phyloP scores from a whole-genome alignment of 352 stramenopile species.

The Globisporangium ultimum region DNA sequence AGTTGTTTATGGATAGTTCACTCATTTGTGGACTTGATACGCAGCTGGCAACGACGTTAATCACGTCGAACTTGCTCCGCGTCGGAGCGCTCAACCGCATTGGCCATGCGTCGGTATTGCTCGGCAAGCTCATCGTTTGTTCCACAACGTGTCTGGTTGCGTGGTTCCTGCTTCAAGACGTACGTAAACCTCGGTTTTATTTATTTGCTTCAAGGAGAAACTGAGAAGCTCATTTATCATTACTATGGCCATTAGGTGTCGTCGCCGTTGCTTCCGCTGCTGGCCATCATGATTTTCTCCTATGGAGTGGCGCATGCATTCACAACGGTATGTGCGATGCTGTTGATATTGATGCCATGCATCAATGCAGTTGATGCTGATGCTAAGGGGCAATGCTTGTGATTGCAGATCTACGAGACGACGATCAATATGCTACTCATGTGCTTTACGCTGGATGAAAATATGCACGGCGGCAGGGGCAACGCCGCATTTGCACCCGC shows the following conservation, averaged over 20 bases:
- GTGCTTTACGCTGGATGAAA: constrained; percentile 84
- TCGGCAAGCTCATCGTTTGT: constrained; percentile 67
- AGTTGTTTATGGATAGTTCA: neutral
- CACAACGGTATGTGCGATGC: constrained; percentile 51
- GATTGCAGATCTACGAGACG: constrained; percentile 73
- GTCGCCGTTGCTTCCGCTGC: constrained; percentile 60
- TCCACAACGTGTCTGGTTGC: constrained; percentile 58
- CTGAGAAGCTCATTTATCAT: neutral
- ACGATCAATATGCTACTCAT: constrained; percentile 84
- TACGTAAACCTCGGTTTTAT: constrained; percentile 17
- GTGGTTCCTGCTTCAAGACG: constrained; percentile 71
- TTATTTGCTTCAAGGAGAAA: neutral
- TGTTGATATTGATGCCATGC: neutral
- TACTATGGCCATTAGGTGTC: constrained; percentile 26
- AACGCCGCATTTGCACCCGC: constrained; percentile 62
- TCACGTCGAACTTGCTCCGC: constrained; percentile 28
- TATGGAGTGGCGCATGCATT: constrained; percentile 79
- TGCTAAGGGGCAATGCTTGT: neutral
- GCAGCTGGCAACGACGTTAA: constrained; percentile 18
- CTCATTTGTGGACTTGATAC: constrained; percentile 11
- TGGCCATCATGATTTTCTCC: constrained; percentile 67
- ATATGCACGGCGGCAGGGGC: constrained; percentile 73
- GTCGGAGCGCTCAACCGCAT: constrained; percentile 28
- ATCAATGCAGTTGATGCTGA: neutral
- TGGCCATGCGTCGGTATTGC: constrained; percentile 28